Evolutionary conservation across 306 rosid genomes (phyloP).

Genomic region (Erythrophleum fordii): DNA sequence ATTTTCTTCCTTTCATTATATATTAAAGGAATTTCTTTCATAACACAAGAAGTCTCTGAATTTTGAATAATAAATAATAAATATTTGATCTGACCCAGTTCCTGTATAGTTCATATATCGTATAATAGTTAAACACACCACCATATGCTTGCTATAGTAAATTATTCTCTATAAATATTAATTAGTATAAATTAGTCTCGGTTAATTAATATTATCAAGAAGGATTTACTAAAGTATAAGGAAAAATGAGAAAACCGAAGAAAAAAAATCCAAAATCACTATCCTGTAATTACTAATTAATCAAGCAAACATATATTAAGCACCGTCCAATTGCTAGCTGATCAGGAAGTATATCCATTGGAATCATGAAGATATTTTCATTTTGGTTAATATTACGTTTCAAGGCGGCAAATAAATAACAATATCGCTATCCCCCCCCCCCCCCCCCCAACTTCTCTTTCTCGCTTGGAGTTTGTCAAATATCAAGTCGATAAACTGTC

Average conservation of each 20-base stretch:
- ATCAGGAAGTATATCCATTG: not conserved
- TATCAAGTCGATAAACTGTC: no score
- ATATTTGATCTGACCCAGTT: no score
- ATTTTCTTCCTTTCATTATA: not conserved
- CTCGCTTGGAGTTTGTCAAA: not conserved
- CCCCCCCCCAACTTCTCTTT: no score
- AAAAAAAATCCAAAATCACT: not conserved
- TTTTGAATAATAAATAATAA: not conserved
- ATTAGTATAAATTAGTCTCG: not conserved
- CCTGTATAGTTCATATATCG: not conserved
- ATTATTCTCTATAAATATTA: not conserved
- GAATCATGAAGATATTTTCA: not conserved
- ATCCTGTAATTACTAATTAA: not conserved
- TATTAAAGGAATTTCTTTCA: not conserved
- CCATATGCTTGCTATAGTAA: not conserved
- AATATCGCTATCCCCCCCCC: not conserved
- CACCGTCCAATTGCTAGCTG: not conserved
- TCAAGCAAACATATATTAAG: not conserved
- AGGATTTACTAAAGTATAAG: not conserved
- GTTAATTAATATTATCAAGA: not conserved
- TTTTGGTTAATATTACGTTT: not conserved
- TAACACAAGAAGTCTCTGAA: not conserved
- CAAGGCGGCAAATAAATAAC: not conserved
- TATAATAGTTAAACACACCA: no score
- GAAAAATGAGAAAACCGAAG: not conserved